Evolutionary conservation across 805 yeast species (phyloP), one percentile per base, ranked within the genome.

Genomic region (Yarrowia sp.): DNA sequence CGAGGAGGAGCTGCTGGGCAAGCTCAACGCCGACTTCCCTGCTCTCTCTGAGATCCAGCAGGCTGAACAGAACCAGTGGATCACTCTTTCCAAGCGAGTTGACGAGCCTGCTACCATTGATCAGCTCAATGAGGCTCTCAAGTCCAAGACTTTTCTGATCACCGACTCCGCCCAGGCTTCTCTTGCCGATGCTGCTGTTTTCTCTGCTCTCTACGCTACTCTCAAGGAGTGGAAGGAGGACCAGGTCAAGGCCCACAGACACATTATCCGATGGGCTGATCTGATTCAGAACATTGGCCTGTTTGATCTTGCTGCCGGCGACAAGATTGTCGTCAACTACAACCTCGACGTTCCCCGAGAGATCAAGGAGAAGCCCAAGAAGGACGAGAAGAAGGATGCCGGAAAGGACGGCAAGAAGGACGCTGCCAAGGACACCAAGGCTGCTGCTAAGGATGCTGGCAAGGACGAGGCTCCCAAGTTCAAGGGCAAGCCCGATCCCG

Each of bases 201-300:
- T 91, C 73, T 87, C 87, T 64, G 81, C 85, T 42, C 87, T 87
- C 43, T 80, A 86, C 73, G 90, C 92, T 58, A 70, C 85, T 46
- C 86, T 89, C 46, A 80, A 81, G 66, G 79, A 82, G 70, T 85
- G 91, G 85, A 79, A 84, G 30, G 76, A 85, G 12, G 87, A 85
- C 42, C 85, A 87, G 47, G 79, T 87, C 71, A 86, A 88, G 58
- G 78, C 83, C 58, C 81, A 82, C 77, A 90, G 98, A 84, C 98
- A 94, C 79, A 82, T 94, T 69, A 79, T 92, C 70, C 89, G 99
- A 84, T 95, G 98, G 98, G 85, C 86, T 30, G 98, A 93, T 74
- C 85, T 91, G 73, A 79, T 95, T 69, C 98, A 95, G 81, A 85
- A 87, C 74, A 80, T 87, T 40, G 74, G 74, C 15, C 56, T 71